A percentile compares a stretch with the other conserved stretches of the same genome.
These are phyloP conservation scores for Exobasidium cylindrosporum DNA, from an alignment of 1,284 basidiomycete species.

Conservation along the genomic window DNA sequence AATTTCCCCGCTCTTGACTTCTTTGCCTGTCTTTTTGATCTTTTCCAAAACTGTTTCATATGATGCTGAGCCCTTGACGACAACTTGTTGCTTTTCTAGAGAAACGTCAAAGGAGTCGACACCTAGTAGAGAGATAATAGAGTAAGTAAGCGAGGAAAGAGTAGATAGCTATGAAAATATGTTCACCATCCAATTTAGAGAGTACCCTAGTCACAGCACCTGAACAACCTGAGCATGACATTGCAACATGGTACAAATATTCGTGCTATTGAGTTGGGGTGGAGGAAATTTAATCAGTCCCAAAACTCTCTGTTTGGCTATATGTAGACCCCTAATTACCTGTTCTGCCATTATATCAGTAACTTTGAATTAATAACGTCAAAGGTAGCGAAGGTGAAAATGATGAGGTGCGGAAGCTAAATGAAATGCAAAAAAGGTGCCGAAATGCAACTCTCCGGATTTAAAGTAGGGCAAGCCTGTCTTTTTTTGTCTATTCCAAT, in stretches of 20 bases:
- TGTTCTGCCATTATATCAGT: no score
- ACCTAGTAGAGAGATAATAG: conserved; percentile 15
- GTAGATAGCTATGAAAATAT: background rate
- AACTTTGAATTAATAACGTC: no score
- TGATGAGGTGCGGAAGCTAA: no score
- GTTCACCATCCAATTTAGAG: conserved; percentile 66
- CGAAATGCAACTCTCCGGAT: no score
- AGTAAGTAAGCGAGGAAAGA: background rate
- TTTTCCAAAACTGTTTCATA: conserved; percentile 70
- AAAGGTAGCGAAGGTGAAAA: no score
- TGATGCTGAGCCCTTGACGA: conserved; percentile 65
- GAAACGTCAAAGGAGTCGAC: conserved; percentile 59
- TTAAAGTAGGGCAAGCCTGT: no score
- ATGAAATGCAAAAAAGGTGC: no score
- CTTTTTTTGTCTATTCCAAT: no score
- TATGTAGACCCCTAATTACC: no score
- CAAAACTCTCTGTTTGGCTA: no score
- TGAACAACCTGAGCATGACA: conserved; percentile 79
- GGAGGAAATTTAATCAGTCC: background rate
- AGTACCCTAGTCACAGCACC: conserved; percentile 72
- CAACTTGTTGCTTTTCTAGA: conserved; percentile 69
- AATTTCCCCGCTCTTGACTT: conserved; percentile 58
- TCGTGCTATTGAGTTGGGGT: conserved; percentile 27
- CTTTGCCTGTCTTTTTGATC: conserved; percentile 84
- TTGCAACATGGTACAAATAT: conserved; percentile 69